These are phyloP conservation scores for Kentomonas sorsogonicus DNA, from an alignment of 208 protist genomes.

Conservation along the genomic window DNA sequence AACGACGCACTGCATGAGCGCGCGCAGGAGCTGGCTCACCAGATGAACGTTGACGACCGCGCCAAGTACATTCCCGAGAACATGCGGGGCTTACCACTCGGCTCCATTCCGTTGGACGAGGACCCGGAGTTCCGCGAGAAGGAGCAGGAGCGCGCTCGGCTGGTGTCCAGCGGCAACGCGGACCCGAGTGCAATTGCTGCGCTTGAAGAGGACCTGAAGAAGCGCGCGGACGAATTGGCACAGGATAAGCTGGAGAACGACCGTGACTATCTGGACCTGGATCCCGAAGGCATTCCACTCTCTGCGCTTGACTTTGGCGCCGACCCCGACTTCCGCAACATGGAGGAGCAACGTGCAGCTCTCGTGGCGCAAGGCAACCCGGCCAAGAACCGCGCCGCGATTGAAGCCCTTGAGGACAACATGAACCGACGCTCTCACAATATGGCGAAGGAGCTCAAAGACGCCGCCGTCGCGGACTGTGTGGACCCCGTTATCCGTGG, in stretches of 20 bases:
- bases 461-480: conserved; percentile 18
- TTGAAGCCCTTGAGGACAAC: conserved; percentile 34
- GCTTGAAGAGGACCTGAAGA: conserved; percentile 36
- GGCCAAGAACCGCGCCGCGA: conserved; percentile 17
- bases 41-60: conserved; percentile 38
- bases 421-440: conserved; percentile 45
- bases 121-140: conserved; percentile 38
- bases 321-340: conserved; percentile 25
- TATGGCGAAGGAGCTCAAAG: conserved; percentile 34
- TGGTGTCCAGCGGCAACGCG: too few relatives aligned
- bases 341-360: conserved; percentile 32
- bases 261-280: conserved; percentile 34
- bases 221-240: conserved; percentile 36
- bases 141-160: conserved; percentile 28
- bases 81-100: conserved; percentile 41
- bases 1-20: conserved; percentile 28
- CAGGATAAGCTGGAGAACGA: conserved; percentile 19
- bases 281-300: conserved; percentile 43
- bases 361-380: conserved; percentile 23
- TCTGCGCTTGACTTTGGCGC: conserved; percentile 25
- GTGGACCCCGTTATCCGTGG: conserved; percentile 29
- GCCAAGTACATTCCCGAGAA: conserved; percentile 25
- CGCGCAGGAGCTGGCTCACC: conserved; percentile 35
- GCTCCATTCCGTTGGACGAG: conserved; percentile 36
- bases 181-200: conserved; percentile 16